Conservation (phyloP, 1,284 basidiomycete species). For the Boletus subluridellus region DNA sequence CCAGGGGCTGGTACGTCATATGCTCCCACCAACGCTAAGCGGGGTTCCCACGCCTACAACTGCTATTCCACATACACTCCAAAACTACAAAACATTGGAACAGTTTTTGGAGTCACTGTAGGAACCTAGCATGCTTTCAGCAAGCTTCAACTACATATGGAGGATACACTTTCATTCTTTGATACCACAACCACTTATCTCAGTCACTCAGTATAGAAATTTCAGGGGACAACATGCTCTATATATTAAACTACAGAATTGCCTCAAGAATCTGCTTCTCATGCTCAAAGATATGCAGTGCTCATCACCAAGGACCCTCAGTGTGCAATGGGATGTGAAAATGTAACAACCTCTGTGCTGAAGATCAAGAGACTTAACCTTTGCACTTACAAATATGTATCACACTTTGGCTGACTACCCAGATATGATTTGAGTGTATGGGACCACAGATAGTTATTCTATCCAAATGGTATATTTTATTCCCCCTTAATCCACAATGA, state of each 20-base stretch:
- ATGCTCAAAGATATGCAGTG: neutral
- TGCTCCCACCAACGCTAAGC: no score
- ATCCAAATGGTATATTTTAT: slow-evolving; percentile 4
- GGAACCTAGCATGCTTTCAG: slow-evolving; percentile 32
- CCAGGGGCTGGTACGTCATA: no score
- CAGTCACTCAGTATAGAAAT: neutral
- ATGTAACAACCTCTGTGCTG: neutral
- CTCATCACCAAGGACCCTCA: neutral
- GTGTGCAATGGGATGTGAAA: no score
- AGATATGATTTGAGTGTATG: neutral
- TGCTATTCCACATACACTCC: no score
- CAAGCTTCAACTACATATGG: slow-evolving; percentile 34
- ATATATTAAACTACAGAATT: neutral
- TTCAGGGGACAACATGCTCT: neutral
- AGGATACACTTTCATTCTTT: neutral
- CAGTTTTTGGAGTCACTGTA: no score
- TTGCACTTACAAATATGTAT: slow-evolving; percentile 32
- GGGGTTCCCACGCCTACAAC: no score
- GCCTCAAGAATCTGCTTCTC: neutral
- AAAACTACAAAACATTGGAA: no score
- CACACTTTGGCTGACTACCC: slow-evolving; percentile 34
- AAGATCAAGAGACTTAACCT: slow-evolving; percentile 24
- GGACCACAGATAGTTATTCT: slow-evolving; percentile 19
- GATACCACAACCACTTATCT: no score
- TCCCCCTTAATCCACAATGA: neutral